Evolutionary conservation across 768 basidiomycete species (phyloP).

Genomic region (Amyloporia xantha): DNA sequence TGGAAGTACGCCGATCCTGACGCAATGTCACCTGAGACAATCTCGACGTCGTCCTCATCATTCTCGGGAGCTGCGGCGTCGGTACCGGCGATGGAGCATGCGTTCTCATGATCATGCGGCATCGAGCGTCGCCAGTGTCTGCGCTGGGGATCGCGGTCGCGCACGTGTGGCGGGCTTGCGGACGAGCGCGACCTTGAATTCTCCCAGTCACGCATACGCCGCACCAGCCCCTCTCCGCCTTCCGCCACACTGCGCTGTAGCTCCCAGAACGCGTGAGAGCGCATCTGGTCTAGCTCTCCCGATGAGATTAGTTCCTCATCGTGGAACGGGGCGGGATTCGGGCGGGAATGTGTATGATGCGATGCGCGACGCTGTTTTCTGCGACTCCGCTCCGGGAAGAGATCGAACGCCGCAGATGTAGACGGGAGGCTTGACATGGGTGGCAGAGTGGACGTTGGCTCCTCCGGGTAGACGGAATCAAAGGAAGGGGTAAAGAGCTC

Average conservation of each 20-base stretch:
- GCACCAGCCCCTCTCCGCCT: constrained; percentile 60
- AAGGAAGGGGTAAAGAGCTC: background rate
- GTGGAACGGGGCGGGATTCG: background rate
- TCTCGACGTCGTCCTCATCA: constrained; percentile 52
- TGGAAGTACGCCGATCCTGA: constrained; percentile 10
- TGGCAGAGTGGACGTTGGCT: constrained; percentile 10
- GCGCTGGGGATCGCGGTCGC: background rate
- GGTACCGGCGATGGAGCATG: background rate
- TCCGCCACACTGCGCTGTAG: constrained; percentile 56
- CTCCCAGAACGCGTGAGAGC: constrained; percentile 60
- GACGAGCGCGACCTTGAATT: constrained; percentile 34
- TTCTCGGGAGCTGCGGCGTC: background rate
- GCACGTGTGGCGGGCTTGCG: background rate
- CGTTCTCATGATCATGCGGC: constrained; percentile 1
- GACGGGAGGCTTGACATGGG: constrained; percentile 16
- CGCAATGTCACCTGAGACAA: constrained; percentile 39
- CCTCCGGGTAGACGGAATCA: constrained; percentile 14
- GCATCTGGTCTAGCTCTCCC: constrained; percentile 38
- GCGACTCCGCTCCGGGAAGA: constrained; percentile 20
- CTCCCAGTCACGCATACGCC: constrained; percentile 71
- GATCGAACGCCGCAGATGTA: constrained; percentile 28
- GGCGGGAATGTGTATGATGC: constrained; percentile 3
- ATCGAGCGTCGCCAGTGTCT: background rate
- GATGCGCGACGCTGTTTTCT: constrained; percentile 6
- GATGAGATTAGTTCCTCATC: constrained; percentile 9